Conservation (phyloP, 1,139 yeast genomes). For the Magnusiomyces fungicola region DNA sequence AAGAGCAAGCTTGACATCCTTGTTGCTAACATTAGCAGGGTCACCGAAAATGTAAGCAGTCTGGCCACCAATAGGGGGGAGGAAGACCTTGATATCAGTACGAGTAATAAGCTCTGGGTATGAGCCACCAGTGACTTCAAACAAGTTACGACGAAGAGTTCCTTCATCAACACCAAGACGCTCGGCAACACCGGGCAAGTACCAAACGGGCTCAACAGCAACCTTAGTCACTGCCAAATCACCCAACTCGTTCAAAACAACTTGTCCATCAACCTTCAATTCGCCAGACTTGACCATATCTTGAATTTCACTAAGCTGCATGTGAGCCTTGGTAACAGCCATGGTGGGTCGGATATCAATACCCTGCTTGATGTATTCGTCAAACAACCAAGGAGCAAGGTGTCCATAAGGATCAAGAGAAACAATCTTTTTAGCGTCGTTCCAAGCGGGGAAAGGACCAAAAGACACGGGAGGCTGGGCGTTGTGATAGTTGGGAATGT, state of each 20-base stretch:
- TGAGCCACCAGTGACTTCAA: slow-evolving; percentile 59
- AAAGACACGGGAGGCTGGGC: slow-evolving; percentile 53
- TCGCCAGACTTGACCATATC: slow-evolving; percentile 47
- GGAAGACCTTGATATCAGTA: slow-evolving; percentile 52
- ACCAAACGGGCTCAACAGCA: slow-evolving; percentile 63
- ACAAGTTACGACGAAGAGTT: slow-evolving; percentile 49
- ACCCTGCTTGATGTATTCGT: slow-evolving; percentile 36
- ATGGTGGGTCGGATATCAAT: slow-evolving; percentile 54
- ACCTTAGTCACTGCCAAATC: slow-evolving; percentile 53
- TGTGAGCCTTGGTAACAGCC: slow-evolving; percentile 54
- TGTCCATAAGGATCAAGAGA: slow-evolving; percentile 59
- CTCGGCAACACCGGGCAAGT: slow-evolving; percentile 56
- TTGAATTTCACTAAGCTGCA: slow-evolving; percentile 49
- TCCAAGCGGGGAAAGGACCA: slow-evolving; percentile 49
- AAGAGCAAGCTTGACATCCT: slow-evolving; percentile 43
- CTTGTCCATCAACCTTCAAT: slow-evolving; percentile 47
- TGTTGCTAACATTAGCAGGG: slow-evolving; percentile 45
- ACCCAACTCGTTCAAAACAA: slow-evolving; percentile 49
- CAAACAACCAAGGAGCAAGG: slow-evolving; percentile 49
- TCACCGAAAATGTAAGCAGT: slow-evolving; percentile 58
- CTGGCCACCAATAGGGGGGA: slow-evolving; percentile 58
- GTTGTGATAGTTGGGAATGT: slow-evolving; percentile 52
- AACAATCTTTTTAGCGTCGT: slow-evolving; percentile 46
- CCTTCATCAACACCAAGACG: slow-evolving; percentile 49
- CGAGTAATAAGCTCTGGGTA: slow-evolving; percentile 58